Conservation (phyloP, 129 eudicot genomes). For the Escallonia rubra region DNA sequence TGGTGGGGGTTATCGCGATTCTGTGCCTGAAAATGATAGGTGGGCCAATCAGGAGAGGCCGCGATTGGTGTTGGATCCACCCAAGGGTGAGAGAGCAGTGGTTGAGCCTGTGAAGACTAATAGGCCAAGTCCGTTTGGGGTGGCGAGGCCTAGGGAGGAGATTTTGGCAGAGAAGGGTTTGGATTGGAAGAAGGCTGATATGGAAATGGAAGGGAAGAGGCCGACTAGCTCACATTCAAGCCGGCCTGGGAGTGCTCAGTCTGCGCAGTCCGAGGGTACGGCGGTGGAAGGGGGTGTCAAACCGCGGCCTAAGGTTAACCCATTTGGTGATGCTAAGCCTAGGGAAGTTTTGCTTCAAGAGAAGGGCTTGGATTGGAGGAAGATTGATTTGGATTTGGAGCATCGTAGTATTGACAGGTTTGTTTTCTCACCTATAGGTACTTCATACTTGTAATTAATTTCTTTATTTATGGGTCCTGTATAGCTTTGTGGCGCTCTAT, state of each 20-base stretch:
- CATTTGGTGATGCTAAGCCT: slow-evolving; percentile 98
- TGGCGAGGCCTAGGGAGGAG: slow-evolving; percentile 93
- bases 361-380: slow-evolving; percentile 95
- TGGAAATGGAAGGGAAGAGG: slow-evolving; percentile 75
- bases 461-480: too few species aligned
- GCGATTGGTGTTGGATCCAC: slow-evolving; percentile 34
- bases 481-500: too few species aligned
- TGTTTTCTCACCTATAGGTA: background rate
- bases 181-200: slow-evolving; percentile 81
- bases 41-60: slow-evolving; percentile 49
- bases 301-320: slow-evolving; percentile 74
- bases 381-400: slow-evolving; percentile 86
- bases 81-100: slow-evolving; percentile 23
- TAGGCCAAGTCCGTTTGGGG: slow-evolving; percentile 88
- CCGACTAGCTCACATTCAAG: slow-evolving; percentile 82
- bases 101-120: slow-evolving; percentile 32
- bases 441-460: too few species aligned
- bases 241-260: slow-evolving; percentile 54
- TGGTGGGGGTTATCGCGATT: slow-evolving; percentile 27
- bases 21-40: slow-evolving; percentile 59
- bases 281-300: slow-evolving; percentile 4
- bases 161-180: slow-evolving; percentile 88
- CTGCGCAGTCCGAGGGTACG: background rate
- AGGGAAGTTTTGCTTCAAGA: slow-evolving; percentile 85
- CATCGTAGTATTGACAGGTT: slow-evolving; percentile 71